Evolutionary conservation across 108 stramenopile genomes (phyloP).

Genomic region (Nitzschia inconspicua): DNA sequence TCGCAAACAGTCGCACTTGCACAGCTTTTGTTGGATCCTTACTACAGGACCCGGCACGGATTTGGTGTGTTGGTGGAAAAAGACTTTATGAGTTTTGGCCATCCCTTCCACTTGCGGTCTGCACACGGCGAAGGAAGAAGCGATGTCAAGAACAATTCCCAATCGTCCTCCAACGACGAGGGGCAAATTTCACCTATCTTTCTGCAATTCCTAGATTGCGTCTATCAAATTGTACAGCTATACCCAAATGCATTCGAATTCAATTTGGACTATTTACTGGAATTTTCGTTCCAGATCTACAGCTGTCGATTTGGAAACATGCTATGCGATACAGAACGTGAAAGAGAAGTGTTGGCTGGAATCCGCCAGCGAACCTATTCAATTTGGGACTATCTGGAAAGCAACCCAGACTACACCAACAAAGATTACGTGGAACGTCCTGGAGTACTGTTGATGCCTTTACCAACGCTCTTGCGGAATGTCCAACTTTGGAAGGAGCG

Average conservation of each 20-base stretch:
- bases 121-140: constrained; percentile 91
- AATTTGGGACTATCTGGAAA: constrained; percentile 83
- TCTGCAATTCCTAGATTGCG: constrained; percentile 96
- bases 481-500: constrained; percentile 78
- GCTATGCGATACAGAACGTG: constrained; percentile 88
- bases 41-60: constrained; percentile 91
- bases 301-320: constrained; percentile 93
- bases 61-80: constrained; percentile 94
- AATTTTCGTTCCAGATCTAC: constrained; percentile 82
- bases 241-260: constrained; percentile 89
- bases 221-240: constrained; percentile 89
- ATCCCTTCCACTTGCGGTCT: constrained; percentile 92
- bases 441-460: constrained; percentile 75
- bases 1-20: constrained; percentile 89
- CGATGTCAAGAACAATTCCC: constrained; percentile 12
- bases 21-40: constrained; percentile 95
- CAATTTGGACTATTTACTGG: constrained; percentile 69
- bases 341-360: constrained; percentile 75
- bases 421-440: constrained; percentile 13
- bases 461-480: constrained; percentile 72
- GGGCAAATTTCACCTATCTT: constrained; percentile 96
- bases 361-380: constrained; percentile 82
- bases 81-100: constrained; percentile 97
- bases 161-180: constrained; percentile 40
- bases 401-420: constrained; percentile 4